A percentile compares a stretch with the other conserved stretches of the same genome.
phyloP scores from a whole-genome alignment of 1,139 yeast genomes.

The Chernovozyma sophiae-reginae region DNA sequence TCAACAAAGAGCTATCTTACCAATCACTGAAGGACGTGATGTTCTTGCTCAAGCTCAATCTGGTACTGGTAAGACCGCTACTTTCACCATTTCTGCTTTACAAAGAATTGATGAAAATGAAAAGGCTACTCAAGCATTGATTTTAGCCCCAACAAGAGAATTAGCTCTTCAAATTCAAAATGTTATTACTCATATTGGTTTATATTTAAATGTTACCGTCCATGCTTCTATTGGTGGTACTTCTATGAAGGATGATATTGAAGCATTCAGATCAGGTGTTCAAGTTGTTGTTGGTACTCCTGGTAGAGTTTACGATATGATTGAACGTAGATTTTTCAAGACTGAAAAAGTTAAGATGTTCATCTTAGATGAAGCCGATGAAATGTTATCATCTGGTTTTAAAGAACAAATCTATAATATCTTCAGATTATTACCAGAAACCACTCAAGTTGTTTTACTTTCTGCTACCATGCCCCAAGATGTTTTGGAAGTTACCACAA shows the following conservation, averaged over 20 bases:
- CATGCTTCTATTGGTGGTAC: slow-evolving; percentile 99
- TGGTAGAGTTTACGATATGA: slow-evolving; percentile 98
- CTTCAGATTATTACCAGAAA: slow-evolving; percentile 88
- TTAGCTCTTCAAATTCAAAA: slow-evolving; percentile 96
- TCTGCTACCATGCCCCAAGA: slow-evolving; percentile 98
- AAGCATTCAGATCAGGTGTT: slow-evolving; percentile 87
- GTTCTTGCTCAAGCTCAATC: slow-evolving; percentile 99
- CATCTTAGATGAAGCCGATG: slow-evolving; percentile 99
- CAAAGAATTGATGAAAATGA: slow-evolving; percentile 83
- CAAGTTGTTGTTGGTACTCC: slow-evolving; percentile 99
- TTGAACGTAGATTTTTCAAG: slow-evolving; percentile 86
- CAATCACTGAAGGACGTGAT: slow-evolving; percentile 94
- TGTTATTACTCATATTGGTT: slow-evolving; percentile 90
- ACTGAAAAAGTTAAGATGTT: slow-evolving; percentile 93
- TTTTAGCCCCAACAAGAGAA: slow-evolving; percentile 98
- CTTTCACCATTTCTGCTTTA: slow-evolving; percentile 94
- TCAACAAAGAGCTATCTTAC: slow-evolving; percentile 97
- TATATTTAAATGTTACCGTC: slow-evolving; percentile 88
- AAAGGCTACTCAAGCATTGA: slow-evolving; percentile 87
- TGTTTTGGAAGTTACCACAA: slow-evolving; percentile 93
- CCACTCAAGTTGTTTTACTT: slow-evolving; percentile 93
- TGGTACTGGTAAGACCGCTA: slow-evolving; percentile 99
- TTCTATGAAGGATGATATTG: slow-evolving; percentile 84
- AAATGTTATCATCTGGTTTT: slow-evolving; percentile 95
- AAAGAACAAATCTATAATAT: slow-evolving; percentile 97